Evolutionary conservation across 2,329 filamentous ascomycete species (phyloP).

Genomic region (Cladophialophora exuberans): DNA sequence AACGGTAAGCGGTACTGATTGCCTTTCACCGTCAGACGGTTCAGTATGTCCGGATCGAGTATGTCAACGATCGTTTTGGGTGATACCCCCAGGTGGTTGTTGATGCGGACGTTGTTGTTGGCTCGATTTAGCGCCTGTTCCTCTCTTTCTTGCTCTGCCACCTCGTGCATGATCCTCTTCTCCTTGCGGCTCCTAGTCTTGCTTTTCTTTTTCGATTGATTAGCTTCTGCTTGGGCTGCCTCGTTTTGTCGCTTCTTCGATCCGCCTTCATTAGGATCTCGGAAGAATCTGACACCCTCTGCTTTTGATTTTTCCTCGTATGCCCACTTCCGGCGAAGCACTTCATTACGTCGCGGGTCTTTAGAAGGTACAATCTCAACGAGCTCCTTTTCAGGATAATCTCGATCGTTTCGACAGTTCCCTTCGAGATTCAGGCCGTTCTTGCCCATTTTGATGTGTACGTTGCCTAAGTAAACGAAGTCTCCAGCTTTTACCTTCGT

Average conservation of each 20-base stretch:
- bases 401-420: constrained; percentile 65
- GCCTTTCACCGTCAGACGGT: constrained; percentile 50
- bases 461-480: constrained; percentile 69
- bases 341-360: constrained; percentile 51
- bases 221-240: constrained; percentile 31
- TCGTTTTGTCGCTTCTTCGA: constrained; percentile 28
- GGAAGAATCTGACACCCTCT: constrained; percentile 35
- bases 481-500: constrained; percentile 59
- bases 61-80: constrained; percentile 52
- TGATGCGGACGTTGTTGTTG: constrained; percentile 43
- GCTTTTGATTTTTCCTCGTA: constrained; percentile 52
- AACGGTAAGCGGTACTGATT: constrained; percentile 66
- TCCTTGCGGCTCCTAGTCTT: constrained; percentile 32
- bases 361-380: constrained; percentile 56
- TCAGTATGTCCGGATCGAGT: constrained; percentile 49
- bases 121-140: neutral
- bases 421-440: constrained; percentile 68
- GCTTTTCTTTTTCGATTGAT: constrained; percentile 33
- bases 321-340: constrained; percentile 65
- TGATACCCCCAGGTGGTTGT: constrained; percentile 44
- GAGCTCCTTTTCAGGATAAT: constrained; percentile 57
- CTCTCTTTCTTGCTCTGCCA: neutral
- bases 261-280: constrained; percentile 23
- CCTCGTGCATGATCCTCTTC: constrained; percentile 33
- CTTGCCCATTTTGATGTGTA: constrained; percentile 66